Evolutionary conservation across 1,284 basidiomycete species (phyloP).

Genomic region (Apiotrichum gracile): DNA sequence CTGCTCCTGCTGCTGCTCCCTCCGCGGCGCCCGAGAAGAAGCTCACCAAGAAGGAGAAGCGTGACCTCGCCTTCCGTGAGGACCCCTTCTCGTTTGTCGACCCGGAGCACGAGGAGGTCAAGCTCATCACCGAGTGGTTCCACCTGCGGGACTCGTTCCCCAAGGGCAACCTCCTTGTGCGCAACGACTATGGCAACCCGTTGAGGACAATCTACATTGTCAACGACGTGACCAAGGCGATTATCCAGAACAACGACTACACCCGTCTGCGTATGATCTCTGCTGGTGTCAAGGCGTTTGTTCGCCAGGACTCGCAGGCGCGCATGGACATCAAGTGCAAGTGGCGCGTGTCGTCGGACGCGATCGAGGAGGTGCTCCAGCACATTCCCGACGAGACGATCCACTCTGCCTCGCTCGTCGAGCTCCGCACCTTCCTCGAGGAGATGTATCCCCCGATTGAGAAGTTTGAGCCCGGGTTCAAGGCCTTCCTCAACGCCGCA

Average conservation of each 20-base stretch:
- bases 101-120: conserved; percentile 63
- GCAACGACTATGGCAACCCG: conserved; percentile 72
- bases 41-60: conserved; percentile 40
- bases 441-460: conserved; percentile 70
- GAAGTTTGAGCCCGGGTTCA: conserved; percentile 59
- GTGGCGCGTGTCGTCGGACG: conserved; percentile 73
- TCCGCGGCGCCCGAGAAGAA: background rate
- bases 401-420: conserved; percentile 56
- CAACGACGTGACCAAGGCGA: conserved; percentile 72
- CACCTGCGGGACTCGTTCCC: conserved; percentile 62
- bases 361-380: conserved; percentile 72
- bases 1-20: background rate
- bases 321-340: conserved; percentile 51
- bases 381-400: conserved; percentile 65
- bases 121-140: conserved; percentile 62
- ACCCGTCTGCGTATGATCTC: conserved; percentile 78
- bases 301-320: conserved; percentile 52
- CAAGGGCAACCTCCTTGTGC: conserved; percentile 66
- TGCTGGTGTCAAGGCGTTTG: conserved; percentile 75
- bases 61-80: conserved; percentile 66
- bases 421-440: conserved; percentile 63
- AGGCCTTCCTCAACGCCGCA: conserved; percentile 21
- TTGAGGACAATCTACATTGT: conserved; percentile 83
- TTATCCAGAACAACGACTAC: conserved; percentile 79
- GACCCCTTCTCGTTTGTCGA: conserved; percentile 80